Evolutionary conservation across 2,329 filamentous ascomycete species (phyloP), one percentile per base, ranked within the genome.

Genomic region (Fusarium sacchari): DNA sequence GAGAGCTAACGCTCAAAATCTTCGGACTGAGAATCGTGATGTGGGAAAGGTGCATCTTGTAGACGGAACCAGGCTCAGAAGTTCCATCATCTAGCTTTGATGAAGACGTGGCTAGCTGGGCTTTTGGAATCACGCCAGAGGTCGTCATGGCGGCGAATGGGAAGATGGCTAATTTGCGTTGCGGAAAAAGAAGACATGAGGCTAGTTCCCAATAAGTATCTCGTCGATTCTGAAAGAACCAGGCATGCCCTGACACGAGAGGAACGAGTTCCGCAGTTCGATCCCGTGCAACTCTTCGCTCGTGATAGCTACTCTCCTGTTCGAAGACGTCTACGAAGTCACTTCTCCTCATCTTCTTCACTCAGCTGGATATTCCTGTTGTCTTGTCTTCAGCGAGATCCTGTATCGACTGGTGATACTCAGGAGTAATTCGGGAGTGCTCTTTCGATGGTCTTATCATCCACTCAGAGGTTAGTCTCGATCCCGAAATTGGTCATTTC

Each of bases 371-470:
- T 34, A 2, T 7, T 4, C 8, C 9, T 26, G 12, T 26, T 24
- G 4, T 3, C 3, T 26, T 15, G 18, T 5, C 2, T 37, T 37
- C 14, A 1, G 0, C 0, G 24, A 53, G 13, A 37, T 28, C 2
- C 34, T 17, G 32, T 17, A 13, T 28, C 18, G 3, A 0, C 10
- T 34, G 17, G 17, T 36, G 13, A 1, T 4, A 5, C 30, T 24
- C n/a, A 2, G 6, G 6, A 36, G 6, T 14, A 20, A 8, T 3
- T 36, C n/a, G 0, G 6, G 7, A 20, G 11, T 0, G 1, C 22
- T 14, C 5, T 24, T 24, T 34, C 15, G 22, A 24, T 5, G 0
- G 14, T n/a, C 6, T 30, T n/a, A 26, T 36, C 12, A 26, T 26
- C 6, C 9, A 36, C 36, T 13, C 12, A 6, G 32, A 52, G 2